Evolutionary conservation across 2,329 filamentous ascomycete species (phyloP), one percentile per base, ranked within the genome.

Genomic region (Fusarium chlamydosporum): DNA sequence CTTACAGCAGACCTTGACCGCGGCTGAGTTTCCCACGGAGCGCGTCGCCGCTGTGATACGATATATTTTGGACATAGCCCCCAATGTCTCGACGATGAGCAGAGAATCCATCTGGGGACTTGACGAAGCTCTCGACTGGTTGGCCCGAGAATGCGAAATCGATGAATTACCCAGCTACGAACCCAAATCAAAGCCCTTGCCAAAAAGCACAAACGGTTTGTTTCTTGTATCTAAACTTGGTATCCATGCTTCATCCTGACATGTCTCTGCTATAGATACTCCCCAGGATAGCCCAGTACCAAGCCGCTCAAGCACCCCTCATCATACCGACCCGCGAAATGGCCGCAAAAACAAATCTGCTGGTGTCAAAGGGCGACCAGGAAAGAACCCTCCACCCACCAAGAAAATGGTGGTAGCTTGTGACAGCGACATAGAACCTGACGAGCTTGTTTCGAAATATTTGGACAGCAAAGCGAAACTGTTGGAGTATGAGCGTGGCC

Each of bases 111-210:
- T 94, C 15, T 97, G 93, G 92, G 94, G 94, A 11, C 81, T 98
- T 35, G 91, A 96, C 65, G 94, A 97, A 79, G 89, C 92, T 27
- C 78, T 99, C 20, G 93, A 97, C 72, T 97, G 94, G 93, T 85
- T 98, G 55, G 92, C 93, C n/a, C 83, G 92, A 68, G 88, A 96
- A 76, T 92, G 91, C 72, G 81, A 85, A 15, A 81, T 84, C 66
- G 86, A 89, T 1, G 90, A 94, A 72, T 83, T 95, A 35, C 91
- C 91, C 7, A 85, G 88, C 46, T 96, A 96, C 76, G 89, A 91
- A 38, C 70, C 63, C 33, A 79, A 72, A 66, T 70, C 74, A 15
- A 83, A 79, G 33, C 72, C 76, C 7, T 65, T 73, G 2, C 45
- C 73, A 3, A 86, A 82, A 76, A 80, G 81, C 79, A 73, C 67